Evolutionary conservation across 2,329 filamentous ascomycete genomes (phyloP).

Genomic region (Paracoccidioides brasiliensis): DNA sequence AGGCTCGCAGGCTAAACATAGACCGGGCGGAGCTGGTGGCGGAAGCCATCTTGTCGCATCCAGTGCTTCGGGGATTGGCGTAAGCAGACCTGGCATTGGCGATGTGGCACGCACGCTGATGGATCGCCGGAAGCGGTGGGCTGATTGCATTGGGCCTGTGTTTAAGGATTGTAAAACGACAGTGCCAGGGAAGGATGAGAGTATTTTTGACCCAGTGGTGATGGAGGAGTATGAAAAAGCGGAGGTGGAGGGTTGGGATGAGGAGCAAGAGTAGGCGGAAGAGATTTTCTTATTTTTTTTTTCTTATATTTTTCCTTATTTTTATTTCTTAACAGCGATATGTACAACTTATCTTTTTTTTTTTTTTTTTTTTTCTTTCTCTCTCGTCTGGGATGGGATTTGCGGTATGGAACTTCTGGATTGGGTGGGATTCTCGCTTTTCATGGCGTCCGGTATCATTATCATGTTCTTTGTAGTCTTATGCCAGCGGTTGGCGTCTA

Average conservation of each 20-base stretch:
- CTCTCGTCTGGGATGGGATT: background rate
- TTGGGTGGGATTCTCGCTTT: background rate
- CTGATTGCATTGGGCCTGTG: conserved; percentile 76
- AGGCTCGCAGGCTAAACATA: conserved; percentile 50
- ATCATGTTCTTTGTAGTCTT: background rate
- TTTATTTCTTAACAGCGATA: background rate
- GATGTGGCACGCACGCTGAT: conserved; percentile 85
- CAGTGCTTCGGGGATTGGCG: conserved; percentile 23
- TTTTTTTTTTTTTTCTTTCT: too few species aligned
- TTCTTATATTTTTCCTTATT: conserved; percentile 2
- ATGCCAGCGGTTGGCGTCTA: background rate
- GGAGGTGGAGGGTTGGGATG: conserved; percentile 71
- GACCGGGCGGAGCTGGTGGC: conserved; percentile 56
- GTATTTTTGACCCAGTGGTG: conserved; percentile 59
- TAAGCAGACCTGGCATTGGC: conserved; percentile 55
- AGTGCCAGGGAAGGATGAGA: conserved; percentile 55
- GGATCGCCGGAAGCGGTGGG: conserved; percentile 82
- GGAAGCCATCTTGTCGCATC: conserved; percentile 44
- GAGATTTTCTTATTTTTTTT: background rate
- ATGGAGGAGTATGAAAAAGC: conserved; percentile 63
- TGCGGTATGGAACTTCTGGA: background rate
- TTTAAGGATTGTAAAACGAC: conserved; percentile 71
- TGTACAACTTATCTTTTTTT: background rate
- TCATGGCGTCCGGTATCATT: background rate
- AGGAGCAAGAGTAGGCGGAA: conserved; percentile 50